Evolutionary conservation across 116 monocot genomes (phyloP).

Genomic region (Dioscorea cayenensis): DNA sequence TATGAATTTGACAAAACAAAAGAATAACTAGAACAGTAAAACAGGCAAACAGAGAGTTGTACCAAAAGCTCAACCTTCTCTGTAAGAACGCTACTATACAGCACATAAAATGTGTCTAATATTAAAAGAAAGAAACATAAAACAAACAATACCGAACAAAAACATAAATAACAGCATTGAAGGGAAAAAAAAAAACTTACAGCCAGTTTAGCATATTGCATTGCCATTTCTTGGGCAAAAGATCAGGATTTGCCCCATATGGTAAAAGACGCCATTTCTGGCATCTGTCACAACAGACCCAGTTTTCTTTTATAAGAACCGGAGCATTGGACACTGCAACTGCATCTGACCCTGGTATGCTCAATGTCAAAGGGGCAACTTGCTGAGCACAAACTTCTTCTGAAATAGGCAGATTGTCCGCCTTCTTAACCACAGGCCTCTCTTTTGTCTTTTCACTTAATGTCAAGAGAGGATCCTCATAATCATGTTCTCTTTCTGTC

Average conservation of each 20-base stretch:
- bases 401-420: slow-evolving; percentile 11
- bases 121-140: not conserved
- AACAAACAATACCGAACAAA: not conserved
- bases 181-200: slow-evolving; percentile 53
- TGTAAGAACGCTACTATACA: not conserved
- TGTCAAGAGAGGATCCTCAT: slow-evolving; percentile 3
- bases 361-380: slow-evolving; percentile 2
- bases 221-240: slow-evolving; percentile 79
- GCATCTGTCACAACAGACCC: slow-evolving; percentile 92
- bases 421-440: slow-evolving; percentile 20
- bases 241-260: slow-evolving; percentile 46
- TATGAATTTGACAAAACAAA: too few relatives aligned
- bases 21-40: too few relatives aligned
- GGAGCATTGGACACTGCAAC: slow-evolving; percentile 23
- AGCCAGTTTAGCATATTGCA: slow-evolving; percentile 90
- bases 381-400: slow-evolving; percentile 10
- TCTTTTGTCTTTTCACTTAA: slow-evolving; percentile 31
- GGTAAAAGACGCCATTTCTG: slow-evolving; percentile 88
- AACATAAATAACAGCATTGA: not conserved
- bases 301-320: slow-evolving; percentile 70
- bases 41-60: too few relatives aligned
- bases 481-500: slow-evolving; percentile 15
- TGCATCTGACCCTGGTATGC: slow-evolving; percentile 18
- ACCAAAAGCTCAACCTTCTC: not conserved
- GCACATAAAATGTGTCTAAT: too few relatives aligned